Evolutionary conservation across 164 flowering plant genomes (phyloP).

Genomic region (Umbilicus rupestris): DNA sequence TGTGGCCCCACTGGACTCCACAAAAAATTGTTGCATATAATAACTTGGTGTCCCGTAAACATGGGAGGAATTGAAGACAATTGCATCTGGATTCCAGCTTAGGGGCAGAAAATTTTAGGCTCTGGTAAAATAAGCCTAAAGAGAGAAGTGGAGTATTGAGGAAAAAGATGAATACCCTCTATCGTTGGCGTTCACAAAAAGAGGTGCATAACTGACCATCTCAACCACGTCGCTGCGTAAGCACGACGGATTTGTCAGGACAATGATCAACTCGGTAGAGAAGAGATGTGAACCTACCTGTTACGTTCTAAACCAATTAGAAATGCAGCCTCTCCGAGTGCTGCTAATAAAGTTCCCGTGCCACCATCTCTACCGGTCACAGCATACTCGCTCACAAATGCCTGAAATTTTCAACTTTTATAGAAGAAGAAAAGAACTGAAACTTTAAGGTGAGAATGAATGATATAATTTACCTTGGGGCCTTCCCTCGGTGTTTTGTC

Average conservation of each 20-base stretch:
- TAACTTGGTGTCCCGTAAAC: conserved; percentile 90
- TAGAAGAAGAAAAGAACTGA: background rate
- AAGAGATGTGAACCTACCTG: conserved; percentile 34
- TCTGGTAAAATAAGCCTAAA: background rate
- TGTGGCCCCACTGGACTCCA: conserved; percentile 78
- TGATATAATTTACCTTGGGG: conserved; percentile 57
- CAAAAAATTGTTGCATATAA: conserved; percentile 70
- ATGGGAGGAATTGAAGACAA: conserved; percentile 66
- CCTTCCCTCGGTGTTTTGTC: conserved; percentile 56
- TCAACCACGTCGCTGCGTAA: conserved; percentile 68
- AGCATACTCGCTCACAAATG: conserved; percentile 98
- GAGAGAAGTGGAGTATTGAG: background rate
- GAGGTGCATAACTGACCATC: conserved; percentile 97
- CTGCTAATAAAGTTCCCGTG: conserved; percentile 69
- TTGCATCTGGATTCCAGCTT: conserved; percentile 96
- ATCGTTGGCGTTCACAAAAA: conserved; percentile 73
- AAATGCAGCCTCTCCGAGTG: conserved; percentile 84
- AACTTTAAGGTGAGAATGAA: background rate
- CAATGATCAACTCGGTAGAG: background rate
- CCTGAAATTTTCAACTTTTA: conserved; percentile 28
- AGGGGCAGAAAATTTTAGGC: background rate
- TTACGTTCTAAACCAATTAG: conserved; percentile 82
- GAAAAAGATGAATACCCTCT: conserved; percentile 39
- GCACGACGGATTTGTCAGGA: background rate
- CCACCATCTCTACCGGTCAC: conserved; percentile 85